phyloP scores from a whole-genome alignment of 805 yeast genomes.

The Metschnikowia lochheadii region DNA sequence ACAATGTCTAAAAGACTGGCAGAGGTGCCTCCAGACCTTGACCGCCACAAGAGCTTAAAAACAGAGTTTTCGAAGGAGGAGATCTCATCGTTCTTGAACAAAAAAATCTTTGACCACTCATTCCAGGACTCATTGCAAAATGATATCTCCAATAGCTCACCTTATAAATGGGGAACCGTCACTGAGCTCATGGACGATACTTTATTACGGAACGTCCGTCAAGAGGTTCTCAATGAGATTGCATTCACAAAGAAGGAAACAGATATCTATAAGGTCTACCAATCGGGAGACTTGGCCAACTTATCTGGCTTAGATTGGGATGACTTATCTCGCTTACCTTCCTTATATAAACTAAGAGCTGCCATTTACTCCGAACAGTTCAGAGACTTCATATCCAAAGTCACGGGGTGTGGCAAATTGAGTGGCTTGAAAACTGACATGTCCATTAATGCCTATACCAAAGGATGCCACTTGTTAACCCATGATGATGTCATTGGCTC shows the following conservation, averaged over 20 bases:
- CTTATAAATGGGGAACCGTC: slow-evolving; percentile 90
- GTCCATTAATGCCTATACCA: slow-evolving; percentile 85
- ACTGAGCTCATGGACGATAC: slow-evolving; percentile 69
- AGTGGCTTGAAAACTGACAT: slow-evolving; percentile 91
- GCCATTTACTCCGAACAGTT: slow-evolving; percentile 86
- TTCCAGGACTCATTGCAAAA: slow-evolving; percentile 39
- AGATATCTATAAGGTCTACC: slow-evolving; percentile 89
- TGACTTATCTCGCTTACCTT: slow-evolving; percentile 70
- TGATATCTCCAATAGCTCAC: slow-evolving; percentile 55
- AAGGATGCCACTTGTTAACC: slow-evolving; percentile 89
- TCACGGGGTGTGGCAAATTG: slow-evolving; percentile 84
- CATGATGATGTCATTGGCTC: slow-evolving; percentile 98
- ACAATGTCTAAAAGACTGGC: slow-evolving; percentile 15
- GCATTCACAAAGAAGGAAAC: slow-evolving; percentile 95
- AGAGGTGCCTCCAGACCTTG: not conserved
- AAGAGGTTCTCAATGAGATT: slow-evolving; percentile 76
- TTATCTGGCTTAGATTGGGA: slow-evolving; percentile 77
- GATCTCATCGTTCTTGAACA: slow-evolving; percentile 41
- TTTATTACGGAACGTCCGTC: slow-evolving; percentile 71
- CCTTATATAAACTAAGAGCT: slow-evolving; percentile 71
- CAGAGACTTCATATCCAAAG: slow-evolving; percentile 68
- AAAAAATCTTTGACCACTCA: slow-evolving; percentile 43
- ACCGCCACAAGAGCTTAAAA: slow-evolving; percentile 6
- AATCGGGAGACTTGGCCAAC: slow-evolving; percentile 89
- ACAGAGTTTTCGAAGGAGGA: slow-evolving; percentile 28